Percentiles rank a stretch among this genome's conserved stretches.
Conservation (phyloP, 108 stramenopile species). For the Cyclotella kingstonii region DNA sequence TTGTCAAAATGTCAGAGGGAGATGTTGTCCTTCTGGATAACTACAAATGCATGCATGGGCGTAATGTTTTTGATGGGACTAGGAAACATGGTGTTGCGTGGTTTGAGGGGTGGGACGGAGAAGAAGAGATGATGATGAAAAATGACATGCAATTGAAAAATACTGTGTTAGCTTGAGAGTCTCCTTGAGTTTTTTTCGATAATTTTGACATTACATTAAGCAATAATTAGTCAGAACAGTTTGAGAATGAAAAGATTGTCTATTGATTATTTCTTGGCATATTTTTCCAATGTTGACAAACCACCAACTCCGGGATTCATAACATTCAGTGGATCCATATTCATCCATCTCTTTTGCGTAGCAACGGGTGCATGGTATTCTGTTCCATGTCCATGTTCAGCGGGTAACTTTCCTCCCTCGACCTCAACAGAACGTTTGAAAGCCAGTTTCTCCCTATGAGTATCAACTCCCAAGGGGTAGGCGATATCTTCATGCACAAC, state of each 20-base stretch:
- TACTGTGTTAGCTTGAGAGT: constrained; percentile 5
- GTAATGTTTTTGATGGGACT: constrained; percentile 90
- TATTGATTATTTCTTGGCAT: constrained; percentile 13
- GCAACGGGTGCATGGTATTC: constrained; percentile 75
- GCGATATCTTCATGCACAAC: constrained; percentile 88
- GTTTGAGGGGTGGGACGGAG: constrained; percentile 92
- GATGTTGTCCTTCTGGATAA: constrained; percentile 90
- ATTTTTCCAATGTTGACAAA: constrained; percentile 36
- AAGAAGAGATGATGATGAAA: constrained; percentile 71
- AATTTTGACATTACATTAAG: no score
- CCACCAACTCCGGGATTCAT: constrained; percentile 86
- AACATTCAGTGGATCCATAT: constrained; percentile 85
- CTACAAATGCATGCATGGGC: constrained; percentile 92
- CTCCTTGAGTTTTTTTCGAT: no score
- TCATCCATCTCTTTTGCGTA: constrained; percentile 72
- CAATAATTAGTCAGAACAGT: no score
- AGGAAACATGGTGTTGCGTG: constrained; percentile 90
- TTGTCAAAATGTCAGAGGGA: constrained; percentile 84
- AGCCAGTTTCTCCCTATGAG: constrained; percentile 63
- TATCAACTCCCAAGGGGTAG: constrained; percentile 64
- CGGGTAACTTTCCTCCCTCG: constrained; percentile 63
- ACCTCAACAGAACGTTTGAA: constrained; percentile 67
- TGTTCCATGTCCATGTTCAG: constrained; percentile 86
- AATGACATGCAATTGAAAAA: neutral
- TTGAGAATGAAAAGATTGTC: no score